Evolutionary conservation across 2,329 filamentous ascomycete genomes (phyloP), one percentile per base, ranked within the genome.

Genomic region (Cytospora leucostoma): DNA sequence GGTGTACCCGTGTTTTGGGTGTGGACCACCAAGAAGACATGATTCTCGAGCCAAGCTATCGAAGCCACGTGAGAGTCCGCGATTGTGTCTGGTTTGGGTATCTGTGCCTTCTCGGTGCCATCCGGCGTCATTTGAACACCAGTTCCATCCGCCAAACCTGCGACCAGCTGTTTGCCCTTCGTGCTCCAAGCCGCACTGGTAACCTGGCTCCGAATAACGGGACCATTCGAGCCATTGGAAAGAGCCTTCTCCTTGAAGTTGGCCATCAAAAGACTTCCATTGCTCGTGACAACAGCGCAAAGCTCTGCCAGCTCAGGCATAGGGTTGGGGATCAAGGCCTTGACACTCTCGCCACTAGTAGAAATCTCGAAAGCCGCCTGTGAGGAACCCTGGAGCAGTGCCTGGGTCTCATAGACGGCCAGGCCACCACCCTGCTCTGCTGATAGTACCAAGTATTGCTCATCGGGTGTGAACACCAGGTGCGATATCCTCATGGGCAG

Each of bases 161-260:
- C 93, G 52, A 96, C 88, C 51, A 99, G 80, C 73, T 98, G 94
- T 74, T 97, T 99, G 54, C 95, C 95, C 73, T 89, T 92, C 65
- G 87, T 89, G 74, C 95, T 99, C 95, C 96, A 99, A 62, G 91
- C 89, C 7, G 92, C 84, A 71, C 90, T 95, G 72, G 88, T 93
- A 34, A 96, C 93, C 55, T 90, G 88, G 34, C 84, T 80, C 71
- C 88, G 91, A 67, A 96, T 79, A 0, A 88, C 78, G 5, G 70
- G 79, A 38, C 91, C 91, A 67, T 86, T 86, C 21, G 81, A 70
- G 1, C 85, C 84, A 38, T 79, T 77, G 10, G 83, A 73, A 52
- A 92, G 81, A 49, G 78, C 81, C 56, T 84, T 82, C 44, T 88
- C 84, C 70, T 89, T 88, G 65, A 99, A 75, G 74, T 97, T 91